Base-by-base conservation (phyloP, 768 basidiomycete species). In the Daedaleopsis sinensis region DNA sequence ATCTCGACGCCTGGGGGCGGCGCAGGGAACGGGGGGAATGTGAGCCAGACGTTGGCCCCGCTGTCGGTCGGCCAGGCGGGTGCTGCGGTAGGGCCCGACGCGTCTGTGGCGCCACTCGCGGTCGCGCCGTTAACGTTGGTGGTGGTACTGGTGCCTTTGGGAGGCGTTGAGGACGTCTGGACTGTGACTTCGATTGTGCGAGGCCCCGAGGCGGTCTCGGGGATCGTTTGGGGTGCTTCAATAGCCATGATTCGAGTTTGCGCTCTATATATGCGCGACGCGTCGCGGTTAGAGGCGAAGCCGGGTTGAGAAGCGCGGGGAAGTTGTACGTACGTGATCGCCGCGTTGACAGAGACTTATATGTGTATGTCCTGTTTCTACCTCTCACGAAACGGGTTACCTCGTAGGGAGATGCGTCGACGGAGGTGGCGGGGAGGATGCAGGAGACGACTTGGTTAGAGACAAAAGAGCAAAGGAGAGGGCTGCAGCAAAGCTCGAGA, bases 11-110 rank as follows among this genome's bases (percentile, higher is more conserved):
- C 83, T 0, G 72, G 63, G 0, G 82, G 83, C 21, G 74, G 71
- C 19, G 59, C 23, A 18, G 84, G 82, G 64, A 84, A 85, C 1
- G 83, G 84, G 1, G 77, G 84, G 66, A 79, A 83, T 43, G 63
- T 68, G 32, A 71, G 42, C 55, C 57, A 68, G 63, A 42, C 37
- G 39, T 19, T 55, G n/a, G n/a, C n/a, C n/a, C n/a, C n/a, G n/a
- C n/a, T n/a, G 21, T 58, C 48, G 42, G 58, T 24, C 21, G 42
- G 62, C 24, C 63, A 38, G 27, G 56, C 47, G 37, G 35, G 18
- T 18, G 44, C 32, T 21, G 51, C 47, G 43, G 49, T 19, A 27
- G 19, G 19, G 23, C 47, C 27, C 53, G 49, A 23, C 46, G 55
- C 59, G 49, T 44, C 46, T 9, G 24, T 50, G 39, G 43, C 19